Conservation (phyloP, 176 grass and related monocot genomes). For the Pharus latifolius region DNA sequence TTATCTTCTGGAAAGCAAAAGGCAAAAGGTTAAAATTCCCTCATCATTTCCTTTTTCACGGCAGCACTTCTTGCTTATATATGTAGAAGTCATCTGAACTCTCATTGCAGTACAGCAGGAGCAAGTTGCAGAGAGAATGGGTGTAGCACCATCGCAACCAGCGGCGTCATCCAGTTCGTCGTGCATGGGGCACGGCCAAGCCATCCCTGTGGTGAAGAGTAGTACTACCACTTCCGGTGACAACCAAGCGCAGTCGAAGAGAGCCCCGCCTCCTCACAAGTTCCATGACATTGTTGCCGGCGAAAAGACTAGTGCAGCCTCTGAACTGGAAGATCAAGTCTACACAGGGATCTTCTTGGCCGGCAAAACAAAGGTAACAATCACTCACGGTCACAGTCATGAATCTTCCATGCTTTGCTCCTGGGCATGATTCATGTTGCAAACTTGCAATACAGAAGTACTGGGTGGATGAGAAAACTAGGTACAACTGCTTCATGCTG, state of each 20-base stretch:
- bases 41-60: too few relatives aligned
- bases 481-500: slow-evolving; percentile 33
- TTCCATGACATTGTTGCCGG: slow-evolving; percentile 19
- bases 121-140: slow-evolving; percentile 17
- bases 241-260: slow-evolving; percentile 30
- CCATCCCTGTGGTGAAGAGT: not conserved
- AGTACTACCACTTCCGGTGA: not conserved
- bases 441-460: slow-evolving; percentile 34
- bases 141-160: not conserved
- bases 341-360: slow-evolving; percentile 1
- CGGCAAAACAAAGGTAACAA: slow-evolving; percentile 26
- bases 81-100: not conserved
- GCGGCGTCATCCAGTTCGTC: slow-evolving; percentile 1
- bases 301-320: not conserved
- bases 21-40: not conserved
- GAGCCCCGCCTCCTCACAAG: slow-evolving; percentile 26
- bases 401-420: not conserved
- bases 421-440: not conserved
- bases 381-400: too few relatives aligned
- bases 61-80: not conserved
- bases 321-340: slow-evolving; percentile 17
- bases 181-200: not conserved
- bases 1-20: slow-evolving; percentile 5
- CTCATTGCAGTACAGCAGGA: not conserved
- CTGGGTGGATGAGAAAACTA: slow-evolving; percentile 32